A percentile compares a stretch with the other conserved stretches of the same genome.
phyloP scores from a whole-genome alignment of 2,329 filamentous ascomycete species.

The Beauveria caledonica region DNA sequence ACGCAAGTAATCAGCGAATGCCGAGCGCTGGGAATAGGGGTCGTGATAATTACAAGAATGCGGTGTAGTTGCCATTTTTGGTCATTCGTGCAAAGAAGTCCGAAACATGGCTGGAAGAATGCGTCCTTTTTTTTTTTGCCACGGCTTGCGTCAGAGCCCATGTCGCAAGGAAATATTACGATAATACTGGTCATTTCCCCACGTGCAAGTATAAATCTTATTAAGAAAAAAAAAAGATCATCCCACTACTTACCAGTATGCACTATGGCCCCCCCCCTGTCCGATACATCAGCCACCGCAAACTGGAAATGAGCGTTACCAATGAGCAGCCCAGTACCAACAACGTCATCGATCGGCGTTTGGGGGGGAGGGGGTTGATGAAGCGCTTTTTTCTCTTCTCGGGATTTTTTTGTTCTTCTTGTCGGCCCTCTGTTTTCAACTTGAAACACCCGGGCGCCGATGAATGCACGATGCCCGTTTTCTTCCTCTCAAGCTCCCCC shows the following conservation, averaged over 20 bases:
- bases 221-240: background rate
- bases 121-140: background rate
- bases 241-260: no score
- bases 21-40: background rate
- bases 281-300: background rate
- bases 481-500: background rate
- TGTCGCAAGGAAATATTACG: background rate
- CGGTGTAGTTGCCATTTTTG: background rate
- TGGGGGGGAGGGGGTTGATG: background rate
- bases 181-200: background rate
- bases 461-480: background rate
- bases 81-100: background rate
- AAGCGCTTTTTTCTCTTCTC: background rate
- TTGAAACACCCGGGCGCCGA: background rate
- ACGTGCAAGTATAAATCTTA: background rate
- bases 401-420: background rate
- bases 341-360: slow-evolving; percentile 9
- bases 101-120: background rate
- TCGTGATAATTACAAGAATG: background rate
- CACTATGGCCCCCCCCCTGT: background rate
- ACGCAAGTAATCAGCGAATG: no score
- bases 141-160: background rate
- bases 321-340: background rate
- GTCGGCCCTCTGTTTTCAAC: background rate
- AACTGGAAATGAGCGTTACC: background rate